phyloP scores from a whole-genome alignment of 495 filamentous ascomycete genomes.

The Clohesyomyces aquaticus region DNA sequence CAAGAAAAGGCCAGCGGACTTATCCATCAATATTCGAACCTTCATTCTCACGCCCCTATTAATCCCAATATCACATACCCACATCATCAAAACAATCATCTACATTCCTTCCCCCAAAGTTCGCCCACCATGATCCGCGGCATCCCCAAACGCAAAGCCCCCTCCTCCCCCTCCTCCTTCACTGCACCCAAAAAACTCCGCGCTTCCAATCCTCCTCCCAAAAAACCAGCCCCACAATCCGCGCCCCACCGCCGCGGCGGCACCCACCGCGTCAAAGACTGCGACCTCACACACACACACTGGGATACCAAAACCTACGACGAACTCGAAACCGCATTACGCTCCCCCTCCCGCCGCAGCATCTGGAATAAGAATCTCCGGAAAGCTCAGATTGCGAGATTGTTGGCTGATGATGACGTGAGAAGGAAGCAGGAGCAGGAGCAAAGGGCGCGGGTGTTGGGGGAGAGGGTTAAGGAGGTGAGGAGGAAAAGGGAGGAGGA shows the following conservation, averaged over 20 bases:
- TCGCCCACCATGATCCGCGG: not conserved
- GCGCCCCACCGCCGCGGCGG: slow-evolving; percentile 30
- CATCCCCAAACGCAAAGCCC: not conserved
- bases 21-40: not conserved
- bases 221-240: slow-evolving; percentile 2
- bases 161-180: not conserved
- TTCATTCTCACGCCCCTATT: not conserved
- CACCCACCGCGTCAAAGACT: slow-evolving; percentile 24
- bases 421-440: too few relatives aligned
- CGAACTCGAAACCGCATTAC: slow-evolving; percentile 8
- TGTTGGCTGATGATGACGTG: slow-evolving; percentile 20
- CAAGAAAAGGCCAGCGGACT: too few relatives aligned
- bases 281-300: slow-evolving; percentile 13
- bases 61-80: not conserved
- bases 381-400: slow-evolving; percentile 19
- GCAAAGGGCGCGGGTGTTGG: not conserved
- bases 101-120: not conserved
- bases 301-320: slow-evolving; percentile 21
- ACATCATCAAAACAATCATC: not conserved
- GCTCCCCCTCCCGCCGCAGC: not conserved
- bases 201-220: not conserved
- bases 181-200: too few relatives aligned
- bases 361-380: slow-evolving; percentile 25
- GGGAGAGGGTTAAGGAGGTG: not conserved
- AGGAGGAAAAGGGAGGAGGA: slow-evolving; percentile 3